Evolutionary conservation across 2,329 filamentous ascomycete genomes (phyloP), one percentile per base, ranked within the genome.

Genomic region (Penicillium palitans): DNA sequence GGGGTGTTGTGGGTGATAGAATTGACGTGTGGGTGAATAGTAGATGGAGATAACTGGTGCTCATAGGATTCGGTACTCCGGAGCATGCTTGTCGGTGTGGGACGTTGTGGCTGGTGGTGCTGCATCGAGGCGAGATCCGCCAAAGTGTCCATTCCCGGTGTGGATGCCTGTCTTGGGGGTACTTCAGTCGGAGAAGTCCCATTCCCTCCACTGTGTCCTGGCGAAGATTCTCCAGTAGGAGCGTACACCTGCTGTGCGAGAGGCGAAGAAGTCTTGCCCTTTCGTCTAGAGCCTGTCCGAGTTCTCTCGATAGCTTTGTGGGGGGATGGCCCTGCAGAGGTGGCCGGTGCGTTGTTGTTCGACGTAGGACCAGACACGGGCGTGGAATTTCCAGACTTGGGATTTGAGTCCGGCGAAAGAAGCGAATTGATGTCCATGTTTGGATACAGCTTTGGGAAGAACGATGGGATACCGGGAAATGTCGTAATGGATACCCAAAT

Each of bases 91-190:
- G 74, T 64, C 27, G 76, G 69, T 52, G 72, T 78, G 41, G 72
- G 69, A 31, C 74, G 74, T 55, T 75, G 72, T 8, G 75, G 73
- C 57, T 79, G 77, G 52, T 78, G 78, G 55, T 76, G 76, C 66
- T 80, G 79, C 72, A 79, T 78, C 15, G 77, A 76, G 39, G 78
- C 78, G 31, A 80, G 67, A 60, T 81, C 79, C 29, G 78, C 78
- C 54, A 81, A 66, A n/a, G 77, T 76, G 61, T 81, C 79, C 72
- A 81, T 80, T n/a, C 76, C 78, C 3, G 76, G 74, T 5, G 78
- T 79, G 13, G 79, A 78, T 2, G 75, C 70, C 40, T 77, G 74
- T 61, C 77, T 71, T 24, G 72, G 68, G n/a, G 72, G 66, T 44
- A 70, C 66, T 8, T 75, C 71, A 40, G 68, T 66, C 19, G 72